Conservation (phyloP, 331 rosid species). For the Erythrophleum ivorense region DNA sequence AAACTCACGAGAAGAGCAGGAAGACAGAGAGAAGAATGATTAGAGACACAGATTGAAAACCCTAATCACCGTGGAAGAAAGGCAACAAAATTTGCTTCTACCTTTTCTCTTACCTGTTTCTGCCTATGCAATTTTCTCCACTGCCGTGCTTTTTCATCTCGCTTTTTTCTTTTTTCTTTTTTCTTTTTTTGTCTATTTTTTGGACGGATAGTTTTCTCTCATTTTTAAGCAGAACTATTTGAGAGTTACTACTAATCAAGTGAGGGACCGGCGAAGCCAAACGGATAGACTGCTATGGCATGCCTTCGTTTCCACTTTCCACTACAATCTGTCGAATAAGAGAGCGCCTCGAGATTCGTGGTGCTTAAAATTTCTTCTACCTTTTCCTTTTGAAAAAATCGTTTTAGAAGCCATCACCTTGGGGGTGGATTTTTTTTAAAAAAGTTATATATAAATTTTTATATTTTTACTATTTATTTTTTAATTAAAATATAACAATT, state of each 20-base stretch:
- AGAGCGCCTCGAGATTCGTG: constrained; percentile 29
- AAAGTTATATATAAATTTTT: too few species aligned
- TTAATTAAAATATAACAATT: too few species aligned
- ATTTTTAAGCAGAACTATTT: neutral
- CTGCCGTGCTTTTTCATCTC: neutral
- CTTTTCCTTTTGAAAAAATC: neutral
- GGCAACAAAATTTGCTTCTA: constrained; percentile 38
- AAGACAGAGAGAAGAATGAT: constrained; percentile 1
- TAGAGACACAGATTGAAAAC: constrained; percentile 43
- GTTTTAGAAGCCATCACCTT: too few species aligned
- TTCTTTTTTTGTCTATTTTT: neutral
- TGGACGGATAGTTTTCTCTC: neutral
- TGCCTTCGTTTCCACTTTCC: neutral
- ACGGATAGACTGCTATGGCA: neutral
- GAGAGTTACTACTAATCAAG: neutral
- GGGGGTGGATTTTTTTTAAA: too few species aligned
- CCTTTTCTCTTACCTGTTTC: constrained; percentile 4
- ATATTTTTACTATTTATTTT: too few species aligned
- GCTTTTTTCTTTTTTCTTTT: neutral
- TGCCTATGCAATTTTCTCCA: constrained; percentile 8
- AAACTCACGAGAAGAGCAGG: constrained; percentile 48
- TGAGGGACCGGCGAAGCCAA: neutral
- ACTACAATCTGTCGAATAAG: constrained; percentile 9
- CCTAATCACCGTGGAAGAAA: constrained; percentile 47
- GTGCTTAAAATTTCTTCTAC: constrained; percentile 1